Evolutionary conservation across 495 filamentous ascomycete species (phyloP).

Genomic region (Neurospora sp.): DNA sequence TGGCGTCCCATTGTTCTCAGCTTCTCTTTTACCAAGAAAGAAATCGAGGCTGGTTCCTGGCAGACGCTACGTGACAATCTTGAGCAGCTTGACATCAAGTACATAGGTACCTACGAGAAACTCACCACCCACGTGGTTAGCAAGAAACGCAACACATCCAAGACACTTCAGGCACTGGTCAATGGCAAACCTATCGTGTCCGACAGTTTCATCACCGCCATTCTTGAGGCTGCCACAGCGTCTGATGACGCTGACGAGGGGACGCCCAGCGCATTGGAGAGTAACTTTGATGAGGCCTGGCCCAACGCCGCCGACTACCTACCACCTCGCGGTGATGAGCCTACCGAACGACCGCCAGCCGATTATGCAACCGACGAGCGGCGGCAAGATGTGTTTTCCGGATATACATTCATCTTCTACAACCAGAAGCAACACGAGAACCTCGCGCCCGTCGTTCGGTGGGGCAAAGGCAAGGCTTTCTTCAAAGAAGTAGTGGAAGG

Average conservation of each 20-base stretch:
- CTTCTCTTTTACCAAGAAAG: conserved; percentile 70
- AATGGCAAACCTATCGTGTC: conserved; percentile 74
- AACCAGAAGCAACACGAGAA: conserved; percentile 69
- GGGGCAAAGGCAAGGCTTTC: conserved; percentile 75
- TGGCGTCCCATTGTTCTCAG: conserved; percentile 77
- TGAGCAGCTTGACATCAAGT: conserved; percentile 81
- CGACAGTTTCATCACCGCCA: conserved; percentile 56
- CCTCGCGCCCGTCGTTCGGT: conserved; percentile 60
- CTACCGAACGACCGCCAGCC: conserved; percentile 46
- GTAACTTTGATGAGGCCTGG: conserved; percentile 74
- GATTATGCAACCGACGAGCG: conserved; percentile 58
- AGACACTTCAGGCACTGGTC: conserved; percentile 78
- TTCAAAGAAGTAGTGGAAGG: conserved; percentile 50
- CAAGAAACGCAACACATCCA: conserved; percentile 80
- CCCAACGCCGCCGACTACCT: conserved; percentile 63
- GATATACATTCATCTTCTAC: conserved; percentile 83
- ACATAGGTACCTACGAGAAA: conserved; percentile 57
- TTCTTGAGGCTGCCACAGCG: conserved; percentile 55
- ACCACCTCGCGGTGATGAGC: conserved; percentile 67
- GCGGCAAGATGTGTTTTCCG: conserved; percentile 66
- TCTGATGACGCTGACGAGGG: conserved; percentile 45
- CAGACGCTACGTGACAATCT: conserved; percentile 52
- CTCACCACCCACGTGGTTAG: conserved; percentile 81
- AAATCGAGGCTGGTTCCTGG: conserved; percentile 59
- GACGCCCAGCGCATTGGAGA: conserved; percentile 57